phyloP scores from a whole-genome alignment of 768 basidiomycete species.

The Tulasnella sp. region DNA sequence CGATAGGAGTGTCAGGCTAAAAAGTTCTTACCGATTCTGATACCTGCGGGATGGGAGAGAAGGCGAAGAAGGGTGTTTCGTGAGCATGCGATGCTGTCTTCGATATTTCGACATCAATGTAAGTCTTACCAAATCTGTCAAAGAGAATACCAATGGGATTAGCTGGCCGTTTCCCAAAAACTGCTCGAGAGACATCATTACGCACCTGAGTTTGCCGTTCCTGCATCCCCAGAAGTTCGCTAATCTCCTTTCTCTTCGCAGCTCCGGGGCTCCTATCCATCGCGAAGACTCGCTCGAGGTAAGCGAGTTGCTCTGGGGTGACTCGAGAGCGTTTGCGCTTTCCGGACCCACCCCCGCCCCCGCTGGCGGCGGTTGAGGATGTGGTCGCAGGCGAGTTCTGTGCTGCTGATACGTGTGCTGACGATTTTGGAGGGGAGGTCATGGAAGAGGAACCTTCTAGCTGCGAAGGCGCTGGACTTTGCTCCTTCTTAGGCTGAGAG shows the following conservation, averaged over 20 bases:
- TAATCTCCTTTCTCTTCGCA: slow-evolving; percentile 58
- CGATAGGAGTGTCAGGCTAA: background rate
- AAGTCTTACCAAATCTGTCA: slow-evolving; percentile 9
- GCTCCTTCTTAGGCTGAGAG: background rate
- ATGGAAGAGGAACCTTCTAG: background rate
- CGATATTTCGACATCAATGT: background rate
- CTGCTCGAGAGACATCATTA: background rate
- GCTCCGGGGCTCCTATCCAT: slow-evolving; percentile 62
- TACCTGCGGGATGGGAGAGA: background rate
- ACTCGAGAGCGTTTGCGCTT: slow-evolving; percentile 66
- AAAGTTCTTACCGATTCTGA: slow-evolving; percentile 8
- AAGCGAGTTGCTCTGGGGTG: slow-evolving; percentile 66
- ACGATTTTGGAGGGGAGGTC: background rate
- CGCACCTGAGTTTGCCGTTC: slow-evolving; percentile 75
- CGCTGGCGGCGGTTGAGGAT: background rate
- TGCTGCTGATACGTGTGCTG: background rate
- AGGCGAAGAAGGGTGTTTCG: background rate
- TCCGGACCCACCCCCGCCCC: background rate
- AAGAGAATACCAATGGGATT: background rate
- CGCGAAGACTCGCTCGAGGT: slow-evolving; percentile 60
- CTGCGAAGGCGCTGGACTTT: background rate
- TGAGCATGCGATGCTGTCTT: slow-evolving; percentile 1
- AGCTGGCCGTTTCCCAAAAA: background rate
- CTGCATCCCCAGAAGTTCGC: slow-evolving; percentile 63
- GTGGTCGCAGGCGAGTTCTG: background rate